Evolutionary conservation across 2,329 filamentous ascomycete genomes (phyloP).

Genomic region (Colletotrichum destructivum): DNA sequence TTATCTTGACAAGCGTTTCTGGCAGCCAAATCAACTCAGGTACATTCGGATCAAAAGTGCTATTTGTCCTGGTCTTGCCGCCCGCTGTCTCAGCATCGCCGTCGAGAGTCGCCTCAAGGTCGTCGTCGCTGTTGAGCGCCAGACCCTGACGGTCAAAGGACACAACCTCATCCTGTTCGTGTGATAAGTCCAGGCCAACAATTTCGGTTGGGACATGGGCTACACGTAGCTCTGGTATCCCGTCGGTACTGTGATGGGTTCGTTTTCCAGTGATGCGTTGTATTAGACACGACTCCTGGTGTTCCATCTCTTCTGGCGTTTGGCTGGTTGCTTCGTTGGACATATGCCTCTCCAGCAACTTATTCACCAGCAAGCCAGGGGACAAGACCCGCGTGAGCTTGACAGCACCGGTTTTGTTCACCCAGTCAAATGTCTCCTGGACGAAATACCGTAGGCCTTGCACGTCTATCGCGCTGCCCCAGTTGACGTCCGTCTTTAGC

Average conservation of each 20-base stretch:
- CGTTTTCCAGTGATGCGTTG: constrained; percentile 78
- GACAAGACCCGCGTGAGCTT: constrained; percentile 89
- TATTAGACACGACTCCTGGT: constrained; percentile 69
- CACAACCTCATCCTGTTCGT: constrained; percentile 77
- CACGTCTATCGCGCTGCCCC: constrained; percentile 77
- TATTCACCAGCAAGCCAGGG: constrained; percentile 79
- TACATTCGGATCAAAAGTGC: constrained; percentile 75
- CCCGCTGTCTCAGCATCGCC: constrained; percentile 44
- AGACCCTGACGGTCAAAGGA: constrained; percentile 66
- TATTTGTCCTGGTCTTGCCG: constrained; percentile 47
- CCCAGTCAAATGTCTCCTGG: constrained; percentile 89
- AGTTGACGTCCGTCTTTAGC: constrained; percentile 68
- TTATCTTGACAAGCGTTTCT: constrained; percentile 49
- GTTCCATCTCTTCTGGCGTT: constrained; percentile 48
- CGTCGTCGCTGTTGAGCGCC: constrained; percentile 77
- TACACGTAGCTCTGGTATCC: constrained; percentile 82
- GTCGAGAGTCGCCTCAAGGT: constrained; percentile 63
- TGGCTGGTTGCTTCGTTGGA: constrained; percentile 47
- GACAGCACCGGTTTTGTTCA: constrained; percentile 80
- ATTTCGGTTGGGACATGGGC: constrained; percentile 83
- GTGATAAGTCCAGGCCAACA: constrained; percentile 82
- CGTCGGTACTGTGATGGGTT: constrained; percentile 81
- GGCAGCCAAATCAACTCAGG: constrained; percentile 65
- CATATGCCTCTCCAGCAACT: constrained; percentile 59
- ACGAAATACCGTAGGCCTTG: constrained; percentile 80